These are phyloP conservation scores for Corynascus novoguineensis DNA, from an alignment of 495 filamentous ascomycete genomes.

Conservation along the genomic window DNA sequence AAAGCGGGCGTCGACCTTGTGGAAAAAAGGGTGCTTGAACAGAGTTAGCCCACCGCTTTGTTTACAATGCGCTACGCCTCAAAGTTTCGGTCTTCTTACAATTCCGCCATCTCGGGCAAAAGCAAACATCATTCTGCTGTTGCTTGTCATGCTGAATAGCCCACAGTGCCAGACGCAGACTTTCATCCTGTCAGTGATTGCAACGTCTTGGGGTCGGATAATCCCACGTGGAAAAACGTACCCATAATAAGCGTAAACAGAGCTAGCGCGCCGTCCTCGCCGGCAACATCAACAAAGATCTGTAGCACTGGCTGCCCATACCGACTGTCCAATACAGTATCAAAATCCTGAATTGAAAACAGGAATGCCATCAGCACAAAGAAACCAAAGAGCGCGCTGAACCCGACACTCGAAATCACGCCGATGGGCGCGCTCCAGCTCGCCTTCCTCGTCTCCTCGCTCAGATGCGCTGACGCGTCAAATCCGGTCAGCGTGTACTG, in stretches of 20 bases:
- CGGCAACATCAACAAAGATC: slow-evolving; percentile 54
- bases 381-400: slow-evolving; percentile 57
- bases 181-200: slow-evolving; percentile 9
- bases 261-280: slow-evolving; percentile 49
- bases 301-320: slow-evolving; percentile 53
- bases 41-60: background rate
- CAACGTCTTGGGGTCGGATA: background rate
- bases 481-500: slow-evolving; percentile 52
- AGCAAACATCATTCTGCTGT: slow-evolving; percentile 61
- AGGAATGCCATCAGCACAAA: slow-evolving; percentile 55
- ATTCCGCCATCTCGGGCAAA: slow-evolving; percentile 52
- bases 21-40: slow-evolving; percentile 44
- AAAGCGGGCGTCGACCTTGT: slow-evolving; percentile 51
- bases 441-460: slow-evolving; percentile 56
- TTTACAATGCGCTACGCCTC: too few relatives aligned
- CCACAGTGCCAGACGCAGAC: slow-evolving; percentile 58
- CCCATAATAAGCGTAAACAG: slow-evolving; percentile 53
- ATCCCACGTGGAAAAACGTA: slow-evolving; percentile 2
- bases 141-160: slow-evolving; percentile 54
- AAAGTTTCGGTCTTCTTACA: too few relatives aligned
- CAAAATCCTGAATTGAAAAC: slow-evolving; percentile 56
- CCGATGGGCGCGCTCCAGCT: slow-evolving; percentile 57
- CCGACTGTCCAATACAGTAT: slow-evolving; percentile 34
- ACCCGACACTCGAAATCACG: slow-evolving; percentile 53
- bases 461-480: slow-evolving; percentile 54